These are phyloP conservation scores for Licmophora abbreviata DNA, from an alignment of 108 stramenopile genomes.

Conservation along the genomic window DNA sequence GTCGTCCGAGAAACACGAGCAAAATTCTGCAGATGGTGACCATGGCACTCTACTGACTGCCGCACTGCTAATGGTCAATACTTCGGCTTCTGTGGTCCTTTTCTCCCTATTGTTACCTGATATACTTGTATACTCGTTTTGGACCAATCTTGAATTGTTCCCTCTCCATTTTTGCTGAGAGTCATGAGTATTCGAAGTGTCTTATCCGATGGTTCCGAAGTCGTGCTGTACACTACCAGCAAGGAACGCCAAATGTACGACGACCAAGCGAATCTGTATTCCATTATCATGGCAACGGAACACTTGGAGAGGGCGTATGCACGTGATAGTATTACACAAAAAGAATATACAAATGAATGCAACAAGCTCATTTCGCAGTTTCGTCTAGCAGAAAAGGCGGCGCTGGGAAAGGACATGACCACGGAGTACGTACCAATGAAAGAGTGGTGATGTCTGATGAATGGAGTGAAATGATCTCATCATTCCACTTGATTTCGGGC, in stretches of 20 bases:
- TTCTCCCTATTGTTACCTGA: too few species aligned
- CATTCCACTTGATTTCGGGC: not conserved
- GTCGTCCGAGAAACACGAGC: too few species aligned
- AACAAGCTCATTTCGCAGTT: slow-evolving; percentile 94
- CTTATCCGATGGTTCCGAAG: slow-evolving; percentile 18
- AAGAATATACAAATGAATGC: slow-evolving; percentile 87
- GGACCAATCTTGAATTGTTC: too few species aligned
- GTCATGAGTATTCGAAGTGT: too few species aligned
- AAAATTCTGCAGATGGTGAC: too few species aligned
- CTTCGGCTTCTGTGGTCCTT: too few species aligned
- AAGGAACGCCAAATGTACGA: slow-evolving; percentile 73
- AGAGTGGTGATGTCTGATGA: not conserved
- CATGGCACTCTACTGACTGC: too few species aligned
- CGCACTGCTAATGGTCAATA: too few species aligned
- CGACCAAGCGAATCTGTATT: slow-evolving; percentile 87
- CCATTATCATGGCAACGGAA: slow-evolving; percentile 95
- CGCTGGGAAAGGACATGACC: slow-evolving; percentile 35
- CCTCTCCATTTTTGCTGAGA: too few species aligned
- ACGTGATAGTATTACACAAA: slow-evolving; percentile 75
- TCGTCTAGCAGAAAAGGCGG: slow-evolving; percentile 83
- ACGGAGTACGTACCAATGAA: slow-evolving; percentile 17
- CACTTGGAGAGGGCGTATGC: slow-evolving; percentile 94
- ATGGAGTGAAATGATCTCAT: not conserved
- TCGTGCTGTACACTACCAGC: slow-evolving; percentile 52
- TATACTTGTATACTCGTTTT: too few species aligned